These are phyloP conservation scores for Candolleomyces efflorescens DNA, from an alignment of 768 basidiomycete genomes.

Conservation along the genomic window DNA sequence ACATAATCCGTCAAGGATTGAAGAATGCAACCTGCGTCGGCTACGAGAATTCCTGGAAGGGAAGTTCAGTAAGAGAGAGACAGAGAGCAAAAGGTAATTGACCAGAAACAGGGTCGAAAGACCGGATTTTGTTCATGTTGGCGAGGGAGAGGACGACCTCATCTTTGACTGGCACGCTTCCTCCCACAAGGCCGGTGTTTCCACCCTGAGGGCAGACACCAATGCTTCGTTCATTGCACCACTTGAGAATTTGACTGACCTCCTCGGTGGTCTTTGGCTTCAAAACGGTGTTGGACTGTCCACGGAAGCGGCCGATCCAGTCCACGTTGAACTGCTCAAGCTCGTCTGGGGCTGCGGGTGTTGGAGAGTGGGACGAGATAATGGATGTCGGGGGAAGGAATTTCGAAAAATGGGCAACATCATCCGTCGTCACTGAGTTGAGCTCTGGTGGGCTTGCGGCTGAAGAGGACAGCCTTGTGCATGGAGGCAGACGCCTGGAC, in stretches of 20 bases:
- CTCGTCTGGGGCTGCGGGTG: constrained; percentile 44
- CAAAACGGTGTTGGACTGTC: constrained; percentile 79
- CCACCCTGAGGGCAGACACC: constrained; percentile 97
- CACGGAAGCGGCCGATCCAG: constrained; percentile 95
- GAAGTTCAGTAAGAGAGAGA: constrained; percentile 5
- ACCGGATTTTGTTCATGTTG: constrained; percentile 78
- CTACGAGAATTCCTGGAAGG: constrained; percentile 73
- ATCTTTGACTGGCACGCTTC: constrained; percentile 82
- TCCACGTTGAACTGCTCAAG: constrained; percentile 81
- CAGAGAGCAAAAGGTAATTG: constrained; percentile 18
- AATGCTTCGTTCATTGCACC: constrained; percentile 77
- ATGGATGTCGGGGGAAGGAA: constrained; percentile 62
- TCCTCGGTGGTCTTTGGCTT: constrained; percentile 86
- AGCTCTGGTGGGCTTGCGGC: constrained; percentile 26
- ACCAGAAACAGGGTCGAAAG: constrained; percentile 85
- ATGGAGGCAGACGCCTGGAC: constrained; percentile 7
- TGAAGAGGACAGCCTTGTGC: constrained; percentile 14
- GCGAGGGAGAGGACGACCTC: constrained; percentile 84
- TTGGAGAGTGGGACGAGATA: constrained; percentile 52
- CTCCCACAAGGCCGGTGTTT: constrained; percentile 97
- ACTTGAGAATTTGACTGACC: constrained; percentile 84
- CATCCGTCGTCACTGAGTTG: constrained; percentile 49
- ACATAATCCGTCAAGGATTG: constrained; percentile 85
- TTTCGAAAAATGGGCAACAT: constrained; percentile 63
- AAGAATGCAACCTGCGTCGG: constrained; percentile 93